Percentiles rank a stretch among this genome's conserved stretches.
These are phyloP conservation scores for Straminergon stramineum DNA, from an alignment of 225 moss, liverwort and hornwort species.

Conservation along the genomic window DNA sequence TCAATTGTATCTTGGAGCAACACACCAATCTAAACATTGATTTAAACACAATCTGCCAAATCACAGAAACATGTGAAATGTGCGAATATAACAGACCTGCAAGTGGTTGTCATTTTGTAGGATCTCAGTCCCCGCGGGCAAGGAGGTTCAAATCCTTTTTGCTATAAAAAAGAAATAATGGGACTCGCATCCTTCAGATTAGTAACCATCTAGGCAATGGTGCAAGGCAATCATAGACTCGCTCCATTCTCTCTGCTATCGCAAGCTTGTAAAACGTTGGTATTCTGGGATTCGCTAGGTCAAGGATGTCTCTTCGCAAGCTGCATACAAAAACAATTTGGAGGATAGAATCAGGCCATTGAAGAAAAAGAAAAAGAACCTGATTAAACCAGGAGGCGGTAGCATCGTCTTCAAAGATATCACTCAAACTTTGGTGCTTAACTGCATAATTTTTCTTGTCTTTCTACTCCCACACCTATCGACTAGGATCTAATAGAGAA, in stretches of 20 bases:
- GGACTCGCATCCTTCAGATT: slow-evolving; percentile 3
- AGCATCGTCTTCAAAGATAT: neutral
- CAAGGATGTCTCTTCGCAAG: slow-evolving; percentile 75
- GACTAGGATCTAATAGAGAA: neutral
- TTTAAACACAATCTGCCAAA: neutral
- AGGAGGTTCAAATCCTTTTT: neutral
- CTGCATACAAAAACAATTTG: slow-evolving; percentile 25
- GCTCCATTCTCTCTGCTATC: slow-evolving; percentile 86
- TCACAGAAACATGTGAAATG: neutral
- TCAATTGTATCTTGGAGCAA: neutral
- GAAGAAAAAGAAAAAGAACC: neutral
- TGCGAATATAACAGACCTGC: slow-evolving; percentile 7
- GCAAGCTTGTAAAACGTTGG: slow-evolving; percentile 80
- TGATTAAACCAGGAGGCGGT: neutral
- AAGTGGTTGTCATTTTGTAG: neutral
- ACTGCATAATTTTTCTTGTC: neutral
- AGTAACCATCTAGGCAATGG: slow-evolving; percentile 55
- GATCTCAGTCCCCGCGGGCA: neutral
- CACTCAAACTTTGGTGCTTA: neutral
- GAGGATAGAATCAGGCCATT: neutral
- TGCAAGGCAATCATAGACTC: slow-evolving; percentile 89
- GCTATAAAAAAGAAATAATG: neutral
- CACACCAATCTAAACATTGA: neutral
- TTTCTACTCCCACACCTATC: neutral
- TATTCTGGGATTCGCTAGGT: slow-evolving; percentile 76